phyloP scores from a whole-genome alignment of 2,329 filamentous ascomycete genomes.

The Coniochaeta sp. region DNA sequence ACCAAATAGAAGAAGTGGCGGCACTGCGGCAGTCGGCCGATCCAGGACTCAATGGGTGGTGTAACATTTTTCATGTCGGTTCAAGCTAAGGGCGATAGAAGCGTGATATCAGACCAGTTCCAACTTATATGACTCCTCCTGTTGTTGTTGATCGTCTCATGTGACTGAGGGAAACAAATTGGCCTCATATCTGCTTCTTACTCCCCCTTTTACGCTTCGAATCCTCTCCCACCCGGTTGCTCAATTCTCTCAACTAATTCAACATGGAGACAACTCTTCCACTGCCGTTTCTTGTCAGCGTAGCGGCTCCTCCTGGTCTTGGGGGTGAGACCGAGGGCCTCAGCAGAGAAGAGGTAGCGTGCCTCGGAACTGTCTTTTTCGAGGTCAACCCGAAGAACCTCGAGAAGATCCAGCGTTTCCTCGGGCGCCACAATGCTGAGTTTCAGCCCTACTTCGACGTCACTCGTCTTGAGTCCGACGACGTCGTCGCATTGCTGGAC shows the following conservation, averaged over 20 bases:
- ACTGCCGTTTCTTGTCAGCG: slow-evolving; percentile 54
- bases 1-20: not conserved
- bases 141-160: not conserved
- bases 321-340: slow-evolving; percentile 42
- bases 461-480: slow-evolving; percentile 56
- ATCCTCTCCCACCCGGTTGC: not conserved
- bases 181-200: not conserved
- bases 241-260: not conserved
- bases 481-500: slow-evolving; percentile 75
- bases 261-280: slow-evolving; percentile 58
- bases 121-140: not conserved
- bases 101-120: not conserved
- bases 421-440: slow-evolving; percentile 41
- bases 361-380: slow-evolving; percentile 53
- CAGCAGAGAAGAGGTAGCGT: slow-evolving; percentile 47
- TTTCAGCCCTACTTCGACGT: slow-evolving; percentile 70
- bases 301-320: slow-evolving; percentile 43
- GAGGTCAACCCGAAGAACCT: slow-evolving; percentile 34
- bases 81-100: not conserved
- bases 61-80: not conserved
- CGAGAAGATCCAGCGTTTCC: slow-evolving; percentile 36
- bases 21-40: not conserved
- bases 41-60: not conserved
- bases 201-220: no score
- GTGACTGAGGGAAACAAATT: not conserved